phyloP scores from a whole-genome alignment of 345 rosid genomes.

The Hypericum androsaemum region DNA sequence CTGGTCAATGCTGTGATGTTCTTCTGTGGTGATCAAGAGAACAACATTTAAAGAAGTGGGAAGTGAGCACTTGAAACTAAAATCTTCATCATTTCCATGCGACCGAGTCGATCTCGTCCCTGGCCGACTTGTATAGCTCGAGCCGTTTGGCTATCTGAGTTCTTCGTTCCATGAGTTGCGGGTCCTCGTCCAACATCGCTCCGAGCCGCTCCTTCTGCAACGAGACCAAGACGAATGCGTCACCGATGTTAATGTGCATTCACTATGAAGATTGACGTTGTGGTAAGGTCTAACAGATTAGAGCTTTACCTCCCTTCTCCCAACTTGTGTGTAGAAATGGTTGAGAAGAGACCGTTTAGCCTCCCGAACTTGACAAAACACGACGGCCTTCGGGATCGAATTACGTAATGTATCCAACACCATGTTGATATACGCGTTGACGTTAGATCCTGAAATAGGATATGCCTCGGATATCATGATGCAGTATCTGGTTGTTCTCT shows the following conservation, averaged over 20 bases:
- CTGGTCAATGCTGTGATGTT: too few relatives aligned
- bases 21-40: too few relatives aligned
- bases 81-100: conserved; percentile 66
- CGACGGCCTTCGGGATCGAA: conserved; percentile 97
- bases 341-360: conserved; percentile 88
- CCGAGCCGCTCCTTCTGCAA: conserved; percentile 85
- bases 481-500: neutral
- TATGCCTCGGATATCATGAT: conserved; percentile 9
- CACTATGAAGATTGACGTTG: too few relatives aligned
- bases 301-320: conserved; percentile 82
- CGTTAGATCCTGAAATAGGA: conserved; percentile 72
- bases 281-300: neutral
- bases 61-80: too few relatives aligned
- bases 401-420: conserved; percentile 82
- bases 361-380: conserved; percentile 86
- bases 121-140: conserved; percentile 85
- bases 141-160: conserved; percentile 67
- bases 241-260: neutral
- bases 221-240: conserved; percentile 1
- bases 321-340: conserved; percentile 76
- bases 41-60: too few relatives aligned
- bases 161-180: conserved; percentile 88
- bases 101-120: conserved; percentile 90
- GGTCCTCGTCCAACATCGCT: conserved; percentile 94
- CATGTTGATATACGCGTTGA: conserved; percentile 81